Conservation (phyloP, 192 early-diverging fungal genomes). For the Thamnidium elegans region DNA sequence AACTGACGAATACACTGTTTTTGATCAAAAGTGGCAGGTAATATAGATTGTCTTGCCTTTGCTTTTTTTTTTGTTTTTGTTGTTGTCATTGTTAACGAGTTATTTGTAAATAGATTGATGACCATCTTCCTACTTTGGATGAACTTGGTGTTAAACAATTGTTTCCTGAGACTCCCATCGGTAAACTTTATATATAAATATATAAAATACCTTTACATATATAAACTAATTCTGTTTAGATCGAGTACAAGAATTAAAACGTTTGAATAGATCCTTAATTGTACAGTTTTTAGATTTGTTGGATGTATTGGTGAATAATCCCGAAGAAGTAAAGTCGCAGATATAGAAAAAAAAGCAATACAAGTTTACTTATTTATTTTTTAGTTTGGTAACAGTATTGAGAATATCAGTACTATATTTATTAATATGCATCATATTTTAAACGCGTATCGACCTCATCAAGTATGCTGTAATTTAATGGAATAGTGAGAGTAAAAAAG, state of each 20-base stretch:
- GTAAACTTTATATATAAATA: slow-evolving; percentile 12
- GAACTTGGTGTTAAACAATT: slow-evolving; percentile 66
- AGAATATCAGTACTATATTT: slow-evolving; percentile 66
- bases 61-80: not conserved
- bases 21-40: slow-evolving; percentile 73
- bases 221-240: slow-evolving; percentile 38
- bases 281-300: slow-evolving; percentile 72
- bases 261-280: slow-evolving; percentile 56
- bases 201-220: not conserved
- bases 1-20: slow-evolving; percentile 54
- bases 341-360: not conserved
- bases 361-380: slow-evolving; percentile 1
- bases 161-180: slow-evolving; percentile 53
- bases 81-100: not conserved
- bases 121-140: slow-evolving; percentile 52
- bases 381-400: slow-evolving; percentile 56
- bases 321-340: slow-evolving; percentile 42
- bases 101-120: slow-evolving; percentile 40
- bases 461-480: slow-evolving; percentile 39
- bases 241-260: slow-evolving; percentile 63
- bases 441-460: slow-evolving; percentile 81
- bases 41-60: not conserved
- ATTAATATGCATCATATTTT: slow-evolving; percentile 82
- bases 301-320: slow-evolving; percentile 53
- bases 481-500: not conserved